Conservation (phyloP, 495 filamentous ascomycete genomes). For the Penicilliopsis zonata region DNA sequence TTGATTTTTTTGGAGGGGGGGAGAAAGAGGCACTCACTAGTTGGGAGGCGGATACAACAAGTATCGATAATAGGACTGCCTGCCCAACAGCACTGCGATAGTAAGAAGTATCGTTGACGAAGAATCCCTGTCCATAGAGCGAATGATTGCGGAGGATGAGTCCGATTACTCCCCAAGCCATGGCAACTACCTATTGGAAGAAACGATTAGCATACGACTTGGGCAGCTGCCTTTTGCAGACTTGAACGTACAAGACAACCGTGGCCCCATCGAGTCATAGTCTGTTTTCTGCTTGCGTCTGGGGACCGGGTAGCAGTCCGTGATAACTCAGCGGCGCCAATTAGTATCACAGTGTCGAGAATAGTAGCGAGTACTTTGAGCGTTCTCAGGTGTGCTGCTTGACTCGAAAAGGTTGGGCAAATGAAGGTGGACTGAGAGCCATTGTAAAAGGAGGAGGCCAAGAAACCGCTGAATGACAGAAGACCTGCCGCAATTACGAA, state of each 20-base stretch:
- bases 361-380: slow-evolving; percentile 16
- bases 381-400: slow-evolving; percentile 11
- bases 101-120: slow-evolving; percentile 19
- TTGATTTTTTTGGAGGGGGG: background rate
- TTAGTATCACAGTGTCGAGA: slow-evolving; percentile 24
- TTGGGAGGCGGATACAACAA: slow-evolving; percentile 25
- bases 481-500: slow-evolving; percentile 24
- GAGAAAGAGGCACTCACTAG: slow-evolving; percentile 17
- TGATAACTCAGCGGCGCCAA: slow-evolving; percentile 19
- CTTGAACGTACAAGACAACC: slow-evolving; percentile 24
- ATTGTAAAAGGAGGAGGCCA: slow-evolving; percentile 13
- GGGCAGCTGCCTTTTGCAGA: background rate
- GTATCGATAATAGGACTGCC: slow-evolving; percentile 15
- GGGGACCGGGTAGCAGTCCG: slow-evolving; percentile 8
- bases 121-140: slow-evolving; percentile 14
- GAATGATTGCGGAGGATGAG: slow-evolving; percentile 11
- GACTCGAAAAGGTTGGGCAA: slow-evolving; percentile 24
- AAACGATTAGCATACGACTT: slow-evolving; percentile 1
- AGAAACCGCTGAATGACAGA: slow-evolving; percentile 17
- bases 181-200: slow-evolving; percentile 16
- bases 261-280: slow-evolving; percentile 19
- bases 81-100: slow-evolving; percentile 23
- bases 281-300: slow-evolving; percentile 15
- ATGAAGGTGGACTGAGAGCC: slow-evolving; percentile 34
- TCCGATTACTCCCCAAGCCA: slow-evolving; percentile 18